Conservation (phyloP, 768 basidiomycete genomes). For the Pleurotus giganteus region DNA sequence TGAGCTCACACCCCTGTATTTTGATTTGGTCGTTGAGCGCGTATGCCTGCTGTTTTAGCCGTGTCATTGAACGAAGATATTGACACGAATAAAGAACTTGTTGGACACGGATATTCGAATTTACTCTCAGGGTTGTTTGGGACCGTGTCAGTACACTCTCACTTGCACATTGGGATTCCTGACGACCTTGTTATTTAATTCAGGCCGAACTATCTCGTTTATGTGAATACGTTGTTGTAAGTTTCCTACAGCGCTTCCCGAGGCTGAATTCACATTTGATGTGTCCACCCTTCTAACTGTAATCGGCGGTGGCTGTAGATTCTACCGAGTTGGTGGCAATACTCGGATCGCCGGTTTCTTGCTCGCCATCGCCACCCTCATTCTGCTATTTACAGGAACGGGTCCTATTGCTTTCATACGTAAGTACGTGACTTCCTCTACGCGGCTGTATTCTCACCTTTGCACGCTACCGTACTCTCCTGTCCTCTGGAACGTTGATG, state of each 20-base stretch:
- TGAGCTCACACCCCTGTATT: constrained; percentile 24
- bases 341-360: constrained; percentile 83
- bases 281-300: too few relatives aligned
- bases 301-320: constrained; percentile 26
- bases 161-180: not conserved
- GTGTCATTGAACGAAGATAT: constrained; percentile 88
- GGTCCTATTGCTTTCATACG: constrained; percentile 90
- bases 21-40: not conserved
- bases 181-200: constrained; percentile 1
- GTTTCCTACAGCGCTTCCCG: constrained; percentile 7
- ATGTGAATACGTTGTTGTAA: constrained; percentile 81
- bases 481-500: not conserved
- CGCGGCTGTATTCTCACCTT: not conserved
- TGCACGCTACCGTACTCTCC: too few relatives aligned
- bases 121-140: constrained; percentile 77
- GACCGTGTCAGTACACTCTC: constrained; percentile 68
- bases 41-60: constrained; percentile 37
- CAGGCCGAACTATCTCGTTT: constrained; percentile 84
- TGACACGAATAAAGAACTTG: constrained; percentile 88
- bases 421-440: constrained; percentile 36
- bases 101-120: constrained; percentile 92
- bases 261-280: too few relatives aligned
- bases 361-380: constrained; percentile 71
- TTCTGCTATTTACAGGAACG: constrained; percentile 80
- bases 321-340: constrained; percentile 91